These are phyloP conservation scores for Ceriops tagal DNA, from an alignment of 345 rosid genomes.

Conservation along the genomic window DNA sequence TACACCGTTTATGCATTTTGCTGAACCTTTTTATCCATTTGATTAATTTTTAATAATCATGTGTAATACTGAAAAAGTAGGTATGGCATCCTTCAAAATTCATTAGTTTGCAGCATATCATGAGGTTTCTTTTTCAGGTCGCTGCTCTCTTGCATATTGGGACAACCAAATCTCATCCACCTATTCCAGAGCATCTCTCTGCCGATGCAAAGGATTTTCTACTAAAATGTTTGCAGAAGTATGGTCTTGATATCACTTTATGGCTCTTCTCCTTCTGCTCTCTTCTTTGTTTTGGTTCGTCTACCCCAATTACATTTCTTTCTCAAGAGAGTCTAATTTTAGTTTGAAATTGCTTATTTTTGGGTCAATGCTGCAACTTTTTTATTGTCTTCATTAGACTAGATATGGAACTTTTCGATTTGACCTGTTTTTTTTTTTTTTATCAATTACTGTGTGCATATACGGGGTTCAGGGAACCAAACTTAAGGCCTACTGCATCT, in stretches of 20 bases:
- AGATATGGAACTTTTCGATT: not conserved
- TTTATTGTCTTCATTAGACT: not conserved
- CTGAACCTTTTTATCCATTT: slow-evolving; percentile 9
- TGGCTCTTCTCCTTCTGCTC: not conserved
- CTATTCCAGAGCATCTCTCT: slow-evolving; percentile 34
- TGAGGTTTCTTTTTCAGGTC: slow-evolving; percentile 19
- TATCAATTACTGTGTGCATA: not conserved
- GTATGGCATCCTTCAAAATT: not conserved
- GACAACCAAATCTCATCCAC: slow-evolving; percentile 35
- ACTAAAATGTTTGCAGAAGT: slow-evolving; percentile 34
- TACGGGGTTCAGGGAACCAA: slow-evolving; percentile 24
- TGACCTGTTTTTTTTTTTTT: not conserved
- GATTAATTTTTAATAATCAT: not conserved
- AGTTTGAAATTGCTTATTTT: not conserved
- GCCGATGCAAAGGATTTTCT: slow-evolving; percentile 31
- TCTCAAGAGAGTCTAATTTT: not conserved
- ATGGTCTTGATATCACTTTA: slow-evolving; percentile 5
- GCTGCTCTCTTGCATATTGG: slow-evolving; percentile 39
- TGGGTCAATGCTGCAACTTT: not conserved
- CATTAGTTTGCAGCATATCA: slow-evolving; percentile 18
- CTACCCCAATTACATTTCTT: not conserved
- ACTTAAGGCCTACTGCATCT: slow-evolving; percentile 28
- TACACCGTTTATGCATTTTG: slow-evolving; percentile 16
- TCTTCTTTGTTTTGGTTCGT: not conserved
- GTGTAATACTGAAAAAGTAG: not conserved